phyloP scores from a whole-genome alignment of 805 yeast species.

The Wickerhamiella spandovensis region DNA sequence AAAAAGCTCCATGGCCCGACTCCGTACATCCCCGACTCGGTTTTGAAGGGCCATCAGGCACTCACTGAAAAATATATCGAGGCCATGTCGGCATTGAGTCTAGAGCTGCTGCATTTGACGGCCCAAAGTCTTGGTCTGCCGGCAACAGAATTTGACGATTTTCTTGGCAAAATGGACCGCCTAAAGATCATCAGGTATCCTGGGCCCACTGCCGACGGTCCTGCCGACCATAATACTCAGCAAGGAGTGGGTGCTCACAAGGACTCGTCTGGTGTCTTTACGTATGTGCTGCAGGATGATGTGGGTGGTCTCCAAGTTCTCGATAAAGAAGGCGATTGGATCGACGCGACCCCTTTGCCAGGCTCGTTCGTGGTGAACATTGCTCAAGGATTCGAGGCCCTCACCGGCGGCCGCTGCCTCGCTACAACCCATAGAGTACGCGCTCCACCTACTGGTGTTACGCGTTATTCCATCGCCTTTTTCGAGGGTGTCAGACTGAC shows the following conservation, averaged over 20 bases:
- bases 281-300: constrained; percentile 46
- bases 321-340: constrained; percentile 43
- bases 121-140: constrained; percentile 44
- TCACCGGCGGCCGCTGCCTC: constrained; percentile 43
- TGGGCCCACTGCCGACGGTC: constrained; percentile 19
- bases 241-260: constrained; percentile 52
- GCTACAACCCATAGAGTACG: constrained; percentile 45
- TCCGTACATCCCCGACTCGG: constrained; percentile 34
- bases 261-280: constrained; percentile 44
- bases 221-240: constrained; percentile 21
- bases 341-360: constrained; percentile 37
- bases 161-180: constrained; percentile 34
- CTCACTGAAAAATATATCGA: constrained; percentile 31
- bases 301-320: constrained; percentile 42
- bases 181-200: constrained; percentile 51
- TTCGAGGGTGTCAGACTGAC: constrained; percentile 31
- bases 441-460: neutral
- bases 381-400: constrained; percentile 49
- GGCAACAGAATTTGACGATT: constrained; percentile 32
- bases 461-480: constrained; percentile 31
- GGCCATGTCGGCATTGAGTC: constrained; percentile 34
- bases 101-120: constrained; percentile 33
- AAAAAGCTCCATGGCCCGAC: constrained; percentile 45
- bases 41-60: constrained; percentile 33
- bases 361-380: constrained; percentile 41